Evolutionary conservation across 306 rosid species (phyloP), one percentile per base, ranked within the genome.

Genomic region (Prunus campanulata): DNA sequence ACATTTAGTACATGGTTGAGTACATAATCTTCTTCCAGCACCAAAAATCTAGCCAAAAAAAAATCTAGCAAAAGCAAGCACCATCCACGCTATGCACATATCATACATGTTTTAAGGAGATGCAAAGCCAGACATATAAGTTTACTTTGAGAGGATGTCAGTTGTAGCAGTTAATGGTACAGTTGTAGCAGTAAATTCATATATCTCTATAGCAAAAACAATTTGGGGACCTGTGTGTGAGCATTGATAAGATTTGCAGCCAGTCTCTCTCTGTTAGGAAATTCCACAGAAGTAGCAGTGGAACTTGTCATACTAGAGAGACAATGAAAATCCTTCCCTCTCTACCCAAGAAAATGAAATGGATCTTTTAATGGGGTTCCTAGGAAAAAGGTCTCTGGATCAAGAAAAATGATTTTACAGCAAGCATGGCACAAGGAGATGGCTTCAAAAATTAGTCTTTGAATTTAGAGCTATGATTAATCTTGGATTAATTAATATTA

Each of bases 181-280:
- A 55, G 22, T n/a, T 22, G 13, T 7, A 2, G 47, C 77, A 46
- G n/a, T 30, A 48, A 10, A 16, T 47, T 44, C 68, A 74, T 19
- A 74, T 19, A 59, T 46, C 18, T 59, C 68, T 19, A 60, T 57
- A 51, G n/a, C 77, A 42, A 59, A 72, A 73, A n/a, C 46, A 8
- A 42, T 44, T 73, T 46, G 49, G 27, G 67, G 46, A 72, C 42
- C 39, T 22, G 44, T 8, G 27, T 24, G 15, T 6, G 14, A 3
- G 27, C 27, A 60, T 74, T 74, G 47, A 60, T 59, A 46, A 24
- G 55, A 44, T 46, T 49, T 59, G 68, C 77, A 22, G 29, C 44
- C 30, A 20, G 15, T 20, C 48, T 8, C 13, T 16, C 0, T 30
- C n/a, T 61, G 66, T 13, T 14, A 3, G 22, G 13, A 64, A 64